Evolutionary conservation across 768 basidiomycete genomes (phyloP).

Genomic region (Phylloporus sp.): DNA sequence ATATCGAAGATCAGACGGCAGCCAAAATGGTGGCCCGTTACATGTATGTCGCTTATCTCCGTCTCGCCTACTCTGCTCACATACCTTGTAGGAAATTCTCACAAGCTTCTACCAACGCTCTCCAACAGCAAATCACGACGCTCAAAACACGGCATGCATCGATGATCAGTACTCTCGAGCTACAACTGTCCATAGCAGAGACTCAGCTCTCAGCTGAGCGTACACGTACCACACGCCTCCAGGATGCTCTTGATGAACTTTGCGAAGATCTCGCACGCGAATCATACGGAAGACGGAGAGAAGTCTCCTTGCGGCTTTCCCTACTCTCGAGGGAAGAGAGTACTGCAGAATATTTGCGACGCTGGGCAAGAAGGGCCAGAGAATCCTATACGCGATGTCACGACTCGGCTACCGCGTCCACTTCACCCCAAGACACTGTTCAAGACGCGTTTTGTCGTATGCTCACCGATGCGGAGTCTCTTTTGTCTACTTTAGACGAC

Average conservation of each 20-base stretch:
- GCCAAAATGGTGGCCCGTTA: constrained; percentile 83
- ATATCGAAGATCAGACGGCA: constrained; percentile 68
- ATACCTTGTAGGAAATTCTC: constrained; percentile 67
- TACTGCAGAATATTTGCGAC: constrained; percentile 48
- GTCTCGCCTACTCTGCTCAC: neutral
- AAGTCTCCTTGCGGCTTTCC: constrained; percentile 60
- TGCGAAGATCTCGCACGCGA: constrained; percentile 70
- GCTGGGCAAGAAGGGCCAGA: constrained; percentile 52
- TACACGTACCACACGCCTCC: constrained; percentile 45
- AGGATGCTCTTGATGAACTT: constrained; percentile 61
- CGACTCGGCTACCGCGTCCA: neutral
- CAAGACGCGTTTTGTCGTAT: constrained; percentile 29
- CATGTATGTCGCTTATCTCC: constrained; percentile 50
- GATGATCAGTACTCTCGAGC: constrained; percentile 52
- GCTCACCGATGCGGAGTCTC: constrained; percentile 33
- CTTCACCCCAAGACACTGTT: constrained; percentile 16
- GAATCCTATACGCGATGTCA: constrained; percentile 37
- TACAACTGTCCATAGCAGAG: constrained; percentile 45
- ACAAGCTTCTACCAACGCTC: constrained; percentile 62
- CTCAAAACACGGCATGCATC: constrained; percentile 62
- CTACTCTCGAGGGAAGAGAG: constrained; percentile 64
- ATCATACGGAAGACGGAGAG: constrained; percentile 66
- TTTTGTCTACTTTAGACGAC: constrained; percentile 35
- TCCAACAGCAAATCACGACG: constrained; percentile 57
- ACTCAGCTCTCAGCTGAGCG: constrained; percentile 43